Evolutionary conservation across 1,139 yeast species (phyloP).

Genomic region (Yamadazyma blattariae): DNA sequence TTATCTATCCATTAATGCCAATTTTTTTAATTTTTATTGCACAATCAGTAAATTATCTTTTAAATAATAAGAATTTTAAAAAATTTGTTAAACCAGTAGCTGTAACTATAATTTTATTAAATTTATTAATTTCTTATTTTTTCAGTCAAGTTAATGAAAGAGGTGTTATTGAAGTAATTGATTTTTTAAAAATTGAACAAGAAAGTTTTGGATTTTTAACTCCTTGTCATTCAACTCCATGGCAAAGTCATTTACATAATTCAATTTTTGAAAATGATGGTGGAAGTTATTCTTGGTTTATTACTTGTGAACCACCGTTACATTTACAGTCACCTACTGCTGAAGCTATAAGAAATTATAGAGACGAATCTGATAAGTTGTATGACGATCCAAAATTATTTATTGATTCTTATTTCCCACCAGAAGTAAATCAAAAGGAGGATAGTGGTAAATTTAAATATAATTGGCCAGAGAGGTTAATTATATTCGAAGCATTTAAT

Average conservation of each 20-base stretch:
- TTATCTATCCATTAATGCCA: conserved; percentile 86
- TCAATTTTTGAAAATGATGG: conserved; percentile 33
- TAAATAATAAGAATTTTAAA: conserved; percentile 1
- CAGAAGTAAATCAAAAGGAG: not conserved
- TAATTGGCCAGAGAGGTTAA: conserved; percentile 70
- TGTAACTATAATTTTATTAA: conserved; percentile 27
- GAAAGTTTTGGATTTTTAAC: conserved; percentile 67
- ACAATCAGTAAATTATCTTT: conserved; percentile 9
- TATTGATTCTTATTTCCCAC: conserved; percentile 25
- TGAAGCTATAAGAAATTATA: conserved; percentile 42
- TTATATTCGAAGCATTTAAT: conserved; percentile 66
- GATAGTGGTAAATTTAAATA: conserved; percentile 22
- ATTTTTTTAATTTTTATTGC: conserved; percentile 40
- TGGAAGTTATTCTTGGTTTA: conserved; percentile 58
- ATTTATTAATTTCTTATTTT: conserved; percentile 47
- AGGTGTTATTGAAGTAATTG: conserved; percentile 74
- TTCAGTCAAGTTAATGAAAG: conserved; percentile 72
- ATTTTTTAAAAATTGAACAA: conserved; percentile 35
- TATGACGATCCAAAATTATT: conserved; percentile 64
- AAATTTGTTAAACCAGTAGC: conserved; percentile 4
- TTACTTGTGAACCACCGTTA: conserved; percentile 92
- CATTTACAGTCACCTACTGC: conserved; percentile 23
- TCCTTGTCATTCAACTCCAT: conserved; percentile 98
- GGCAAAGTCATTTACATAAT: conserved; percentile 82
- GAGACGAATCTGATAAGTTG: conserved; percentile 85